Base-by-base conservation (phyloP, 345 rosid genomes). In the Citrus australasica region DNA sequence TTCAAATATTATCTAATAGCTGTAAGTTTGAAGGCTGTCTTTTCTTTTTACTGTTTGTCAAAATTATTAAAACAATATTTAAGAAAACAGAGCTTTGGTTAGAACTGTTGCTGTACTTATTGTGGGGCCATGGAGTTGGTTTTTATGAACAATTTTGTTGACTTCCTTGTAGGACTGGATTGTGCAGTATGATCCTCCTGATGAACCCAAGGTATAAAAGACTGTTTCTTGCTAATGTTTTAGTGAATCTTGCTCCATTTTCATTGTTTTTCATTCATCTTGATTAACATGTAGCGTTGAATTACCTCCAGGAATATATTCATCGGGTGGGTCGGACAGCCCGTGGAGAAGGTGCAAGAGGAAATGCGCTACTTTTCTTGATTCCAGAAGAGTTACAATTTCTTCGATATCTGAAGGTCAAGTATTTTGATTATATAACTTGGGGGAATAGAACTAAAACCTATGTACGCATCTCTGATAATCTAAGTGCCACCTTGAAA, bases 261-360 rank as follows among this genome's bases (percentile, higher is more conserved):
- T 48, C 42, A 24, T 72, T 77, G 37, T 61, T 74, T 40, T 32
- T 30, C 65, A 56, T 65, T 25, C 32, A n/a, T 32, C 27, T 67
- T 64, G 13, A 21, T 68, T 86, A 35, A 64, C 75, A 37, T 46
- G 21, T 38, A 27, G 19, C 13, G 32, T 74, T 42, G 64, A 63
- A 51, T 67, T 80, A 17, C 38, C 81, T 67, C 77, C 88, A 96
- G 99, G 99, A 94, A 80, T 97, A 97, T 80, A 92, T 97, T 79
- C 99, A 97, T 77, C 89, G 99, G 85, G 99, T 96, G 80, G 99
- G 99, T 81, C 95, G 98, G 80, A 96, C 98, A 73, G 98, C 99
- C 16, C 98, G 98, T 81, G 99, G 99, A 33, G 98, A 96, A 92
- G 99, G 98, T 81, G 93, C 89, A 80, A 90, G 87, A 81, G 99